Conservation (phyloP, 345 rosid species). For the Excoecaria agallocha region DNA sequence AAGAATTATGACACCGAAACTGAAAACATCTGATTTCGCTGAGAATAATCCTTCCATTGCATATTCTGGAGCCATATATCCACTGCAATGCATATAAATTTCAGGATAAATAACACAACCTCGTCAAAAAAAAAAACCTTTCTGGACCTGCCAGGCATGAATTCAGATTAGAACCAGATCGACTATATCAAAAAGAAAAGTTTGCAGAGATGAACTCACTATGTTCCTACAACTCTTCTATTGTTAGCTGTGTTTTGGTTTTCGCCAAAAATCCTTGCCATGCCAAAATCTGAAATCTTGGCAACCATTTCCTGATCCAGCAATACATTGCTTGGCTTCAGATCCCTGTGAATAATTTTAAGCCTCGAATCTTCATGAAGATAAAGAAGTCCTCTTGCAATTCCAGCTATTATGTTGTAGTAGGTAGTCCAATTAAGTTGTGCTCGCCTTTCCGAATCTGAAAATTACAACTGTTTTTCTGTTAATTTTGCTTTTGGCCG, state of each 20-base stretch:
- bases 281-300: conserved; percentile 49
- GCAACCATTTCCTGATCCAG: conserved; percentile 40
- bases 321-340: conserved; percentile 42
- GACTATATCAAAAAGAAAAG: too few species aligned
- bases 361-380: conserved; percentile 50
- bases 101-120: too few species aligned
- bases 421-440: conserved; percentile 9
- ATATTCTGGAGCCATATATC: conserved; percentile 25
- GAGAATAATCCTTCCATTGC: conserved; percentile 33
- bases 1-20: conserved; percentile 28
- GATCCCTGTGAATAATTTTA: conserved; percentile 43
- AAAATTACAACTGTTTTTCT: too few species aligned
- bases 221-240: conserved; percentile 27
- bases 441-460: neutral
- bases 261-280: conserved; percentile 35
- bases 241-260: conserved; percentile 26
- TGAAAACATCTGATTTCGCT: conserved; percentile 25
- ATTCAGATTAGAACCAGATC: too few species aligned
- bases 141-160: too few species aligned
- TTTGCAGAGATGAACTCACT: conserved; percentile 21
- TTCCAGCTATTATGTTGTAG: conserved; percentile 34
- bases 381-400: conserved; percentile 43
- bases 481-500: too few species aligned
- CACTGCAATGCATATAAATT: neutral
- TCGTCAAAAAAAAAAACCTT: neutral